A percentile compares a stretch with the other conserved stretches of the same genome.
Evolutionary conservation across 805 yeast species (phyloP).

Genomic region (Yarrowia yakushimensis): DNA sequence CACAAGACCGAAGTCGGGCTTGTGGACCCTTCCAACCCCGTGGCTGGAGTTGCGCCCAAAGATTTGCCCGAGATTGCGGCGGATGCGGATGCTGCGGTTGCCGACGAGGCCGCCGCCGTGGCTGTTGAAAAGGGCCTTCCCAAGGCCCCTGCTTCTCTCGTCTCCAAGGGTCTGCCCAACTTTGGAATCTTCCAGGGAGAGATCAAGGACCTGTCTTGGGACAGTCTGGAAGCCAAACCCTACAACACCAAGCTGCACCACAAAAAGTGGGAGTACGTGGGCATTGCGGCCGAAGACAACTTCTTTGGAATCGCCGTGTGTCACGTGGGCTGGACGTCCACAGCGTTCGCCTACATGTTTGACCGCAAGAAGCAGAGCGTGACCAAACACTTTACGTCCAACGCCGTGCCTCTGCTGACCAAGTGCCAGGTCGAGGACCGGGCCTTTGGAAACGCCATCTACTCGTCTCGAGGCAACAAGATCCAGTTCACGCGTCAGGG

Average conservation of each 20-base stretch:
- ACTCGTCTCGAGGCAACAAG: conserved; percentile 1
- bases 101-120: conserved; percentile 9
- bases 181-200: conserved; percentile 16
- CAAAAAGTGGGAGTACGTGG: conserved; percentile 18
- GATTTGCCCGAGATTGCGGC: conserved; percentile 14
- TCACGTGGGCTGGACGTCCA: conserved; percentile 23
- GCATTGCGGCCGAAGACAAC: neutral
- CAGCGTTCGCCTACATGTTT: conserved; percentile 22
- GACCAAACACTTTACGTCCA: neutral
- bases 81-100: conserved; percentile 7
- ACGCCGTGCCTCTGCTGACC: conserved; percentile 8
- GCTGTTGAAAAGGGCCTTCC: neutral
- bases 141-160: conserved; percentile 14
- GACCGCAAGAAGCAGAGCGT: conserved; percentile 12
- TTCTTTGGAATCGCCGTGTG: conserved; percentile 8
- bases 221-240: conserved; percentile 17
- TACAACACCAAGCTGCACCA: conserved; percentile 22
- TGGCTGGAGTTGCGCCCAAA: neutral
- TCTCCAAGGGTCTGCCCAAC: conserved; percentile 22
- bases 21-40: conserved; percentile 15
- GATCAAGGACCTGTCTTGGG: conserved; percentile 7
- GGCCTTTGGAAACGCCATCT: conserved; percentile 3
- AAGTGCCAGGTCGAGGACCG: conserved; percentile 6
- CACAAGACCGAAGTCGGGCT: conserved; percentile 6
- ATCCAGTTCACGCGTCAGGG: conserved; percentile 5